phyloP scores from a whole-genome alignment of 139 green algal species.

The Chloropicon primus region DNA sequence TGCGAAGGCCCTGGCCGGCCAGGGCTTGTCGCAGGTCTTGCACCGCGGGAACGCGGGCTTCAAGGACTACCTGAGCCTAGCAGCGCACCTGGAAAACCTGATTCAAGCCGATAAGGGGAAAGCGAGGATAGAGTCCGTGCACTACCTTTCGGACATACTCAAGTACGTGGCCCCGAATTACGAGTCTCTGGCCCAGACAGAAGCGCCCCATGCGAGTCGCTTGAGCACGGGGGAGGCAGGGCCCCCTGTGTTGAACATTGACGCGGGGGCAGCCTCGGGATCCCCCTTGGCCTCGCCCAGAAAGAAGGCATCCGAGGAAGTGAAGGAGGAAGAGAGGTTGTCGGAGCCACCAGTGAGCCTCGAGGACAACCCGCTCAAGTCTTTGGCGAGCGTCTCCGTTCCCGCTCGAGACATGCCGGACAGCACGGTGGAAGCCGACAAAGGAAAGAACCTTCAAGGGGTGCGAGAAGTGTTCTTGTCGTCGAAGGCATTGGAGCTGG shows the following conservation, averaged over 20 bases:
- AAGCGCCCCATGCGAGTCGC: not conserved
- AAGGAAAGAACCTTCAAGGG: not conserved
- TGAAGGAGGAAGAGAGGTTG: not conserved
- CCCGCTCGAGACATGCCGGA: not conserved
- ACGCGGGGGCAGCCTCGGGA: not conserved
- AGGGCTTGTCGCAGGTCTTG: not conserved
- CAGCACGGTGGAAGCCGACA: not conserved
- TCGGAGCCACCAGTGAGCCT: not conserved
- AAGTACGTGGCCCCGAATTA: not conserved
- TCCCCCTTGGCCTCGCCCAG: not conserved
- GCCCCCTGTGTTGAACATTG: not conserved
- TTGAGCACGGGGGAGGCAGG: not conserved
- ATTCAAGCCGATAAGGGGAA: not conserved
- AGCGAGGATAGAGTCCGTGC: not conserved
- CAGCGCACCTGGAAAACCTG: not conserved
- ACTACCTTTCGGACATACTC: not conserved
- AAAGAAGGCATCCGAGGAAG: not conserved
- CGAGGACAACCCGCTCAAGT: not conserved
- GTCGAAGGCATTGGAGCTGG: not conserved
- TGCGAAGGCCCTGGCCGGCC: not conserved
- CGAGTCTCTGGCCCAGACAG: not conserved
- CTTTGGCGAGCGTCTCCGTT: not conserved
- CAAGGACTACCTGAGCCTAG: not conserved
- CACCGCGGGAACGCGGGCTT: not conserved
- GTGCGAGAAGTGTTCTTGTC: not conserved